Base-by-base conservation (phyloP, 169 alveolate genomes). In the Plasmodium gonderi region DNA sequence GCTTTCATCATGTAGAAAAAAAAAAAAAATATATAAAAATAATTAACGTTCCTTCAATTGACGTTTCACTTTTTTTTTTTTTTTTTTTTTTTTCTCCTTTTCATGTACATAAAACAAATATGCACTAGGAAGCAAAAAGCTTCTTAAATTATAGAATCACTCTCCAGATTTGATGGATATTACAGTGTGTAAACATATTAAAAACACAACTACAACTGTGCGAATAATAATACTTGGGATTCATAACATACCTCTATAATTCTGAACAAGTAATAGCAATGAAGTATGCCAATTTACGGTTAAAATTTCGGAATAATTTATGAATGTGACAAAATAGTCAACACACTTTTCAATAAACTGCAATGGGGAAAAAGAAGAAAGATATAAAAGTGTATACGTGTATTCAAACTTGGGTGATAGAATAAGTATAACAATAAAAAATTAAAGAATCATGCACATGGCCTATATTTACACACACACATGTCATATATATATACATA, bases 281-380 rank as follows among this genome's bases (percentile, higher is more conserved):
- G 98, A 96, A 81, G 98, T 97, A 85, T 98, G 99, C 99, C 99
- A 98, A 36, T 97, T 94, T 65, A 98, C 99, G 26, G 99, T 99
- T 92, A 98, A 77, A 17, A 60, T 67, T 44, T 91, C 96, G 68
- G 94, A 96, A 67, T 95, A 95, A 74, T 79, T 90, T 45, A 96
- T 97, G 72, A 96, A 95, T n/a, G 77, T 96, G 90, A 95, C 69
- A 87, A 95, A 95, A 68, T 95, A 94, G 12, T 51, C 54, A 23
- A 95, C 93, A 23, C 96, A 95, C 5, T 82, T 95, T 49, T 74
- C 90, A 42, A 95, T 94, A 36, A 92, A 96, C 97, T 95, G 77
- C n/a, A 75, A 14, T 11, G 47, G 11, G 14, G 0, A 36, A 47
- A 26, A 17, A 44, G 44, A 5, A 23, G 29, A 38, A 12, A 29